phyloP scores from a whole-genome alignment of 768 basidiomycete species.

The Zangia roseola region DNA sequence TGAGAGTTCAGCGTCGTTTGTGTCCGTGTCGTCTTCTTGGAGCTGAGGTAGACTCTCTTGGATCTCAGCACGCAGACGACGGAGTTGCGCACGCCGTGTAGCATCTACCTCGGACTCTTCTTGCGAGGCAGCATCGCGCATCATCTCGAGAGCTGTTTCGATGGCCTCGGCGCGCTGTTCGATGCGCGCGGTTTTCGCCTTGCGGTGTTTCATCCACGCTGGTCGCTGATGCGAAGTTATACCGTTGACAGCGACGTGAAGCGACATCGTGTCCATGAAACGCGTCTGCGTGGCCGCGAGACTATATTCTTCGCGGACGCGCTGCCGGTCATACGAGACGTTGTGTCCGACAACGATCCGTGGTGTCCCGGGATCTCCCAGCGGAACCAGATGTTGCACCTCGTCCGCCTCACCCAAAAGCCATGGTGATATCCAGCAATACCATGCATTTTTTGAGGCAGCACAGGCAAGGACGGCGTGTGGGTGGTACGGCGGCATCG shows the following conservation, averaged over 20 bases:
- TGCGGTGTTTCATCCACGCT: constrained; percentile 86
- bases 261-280: constrained; percentile 91
- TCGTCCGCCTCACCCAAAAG: constrained; percentile 62
- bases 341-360: constrained; percentile 90
- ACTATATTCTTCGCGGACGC: constrained; percentile 81
- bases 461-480: constrained; percentile 90
- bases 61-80: constrained; percentile 36
- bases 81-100: constrained; percentile 37
- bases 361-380: constrained; percentile 54
- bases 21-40: constrained; percentile 36
- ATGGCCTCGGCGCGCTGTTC: constrained; percentile 63
- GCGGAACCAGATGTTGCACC: constrained; percentile 65
- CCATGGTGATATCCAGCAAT: constrained; percentile 96
- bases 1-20: constrained; percentile 41
- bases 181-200: constrained; percentile 55
- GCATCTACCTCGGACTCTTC: constrained; percentile 41
- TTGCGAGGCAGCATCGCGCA: constrained; percentile 40
- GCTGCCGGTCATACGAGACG: constrained; percentile 88
- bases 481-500: constrained; percentile 77
- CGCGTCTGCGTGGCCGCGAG: constrained; percentile 65
- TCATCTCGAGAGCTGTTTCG: constrained; percentile 55
- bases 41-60: constrained; percentile 41
- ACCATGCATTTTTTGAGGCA: constrained; percentile 83
- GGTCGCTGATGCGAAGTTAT: constrained; percentile 95
- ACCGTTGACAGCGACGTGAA: constrained; percentile 92